Percentiles rank a stretch among this genome's conserved stretches.
These are phyloP conservation scores for Diversispora epigaea DNA, from an alignment of 192 early-diverging fungal species.

Conservation along the genomic window DNA sequence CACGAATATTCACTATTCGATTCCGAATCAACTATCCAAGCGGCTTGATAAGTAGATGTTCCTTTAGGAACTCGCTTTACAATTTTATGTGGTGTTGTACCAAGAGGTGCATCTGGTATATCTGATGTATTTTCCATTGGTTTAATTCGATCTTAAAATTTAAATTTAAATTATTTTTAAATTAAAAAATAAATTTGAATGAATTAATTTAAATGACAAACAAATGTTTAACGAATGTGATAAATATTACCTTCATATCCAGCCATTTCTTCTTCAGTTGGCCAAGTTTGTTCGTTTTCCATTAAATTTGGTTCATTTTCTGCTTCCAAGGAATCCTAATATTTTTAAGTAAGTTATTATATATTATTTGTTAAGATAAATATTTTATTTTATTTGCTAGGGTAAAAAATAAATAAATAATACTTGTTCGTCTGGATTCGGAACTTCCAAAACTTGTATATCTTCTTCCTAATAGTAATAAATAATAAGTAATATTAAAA, in stretches of 20 bases:
- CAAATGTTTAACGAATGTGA: too few species aligned
- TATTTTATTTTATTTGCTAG: not conserved
- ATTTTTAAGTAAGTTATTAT: not conserved
- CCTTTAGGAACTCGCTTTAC: conserved; percentile 88
- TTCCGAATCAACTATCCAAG: conserved; percentile 90
- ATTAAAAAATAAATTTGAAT: not conserved
- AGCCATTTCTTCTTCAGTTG: conserved; percentile 90
- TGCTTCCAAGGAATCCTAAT: conserved; percentile 71
- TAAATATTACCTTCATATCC: conserved; percentile 63
- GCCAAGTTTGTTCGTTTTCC: conserved; percentile 98
- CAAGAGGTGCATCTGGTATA: conserved; percentile 33
- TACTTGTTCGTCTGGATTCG: conserved; percentile 60
- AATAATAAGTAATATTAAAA: not conserved
- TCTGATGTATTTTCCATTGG: conserved; percentile 38
- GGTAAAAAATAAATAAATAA: not conserved
- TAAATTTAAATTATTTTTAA: not conserved
- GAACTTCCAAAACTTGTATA: conserved; percentile 60
- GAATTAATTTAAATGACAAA: conserved; percentile 1
- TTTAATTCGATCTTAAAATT: conserved; percentile 38
- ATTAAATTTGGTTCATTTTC: conserved; percentile 88
- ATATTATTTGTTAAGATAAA: too few species aligned
- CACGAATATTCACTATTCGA: conserved; percentile 64
- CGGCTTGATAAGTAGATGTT: conserved; percentile 95
- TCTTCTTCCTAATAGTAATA: conserved; percentile 34
- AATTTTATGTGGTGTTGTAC: conserved; percentile 43